phyloP scores from a whole-genome alignment of 495 filamentous ascomycete species.

The Lineolata rhizophorae region DNA sequence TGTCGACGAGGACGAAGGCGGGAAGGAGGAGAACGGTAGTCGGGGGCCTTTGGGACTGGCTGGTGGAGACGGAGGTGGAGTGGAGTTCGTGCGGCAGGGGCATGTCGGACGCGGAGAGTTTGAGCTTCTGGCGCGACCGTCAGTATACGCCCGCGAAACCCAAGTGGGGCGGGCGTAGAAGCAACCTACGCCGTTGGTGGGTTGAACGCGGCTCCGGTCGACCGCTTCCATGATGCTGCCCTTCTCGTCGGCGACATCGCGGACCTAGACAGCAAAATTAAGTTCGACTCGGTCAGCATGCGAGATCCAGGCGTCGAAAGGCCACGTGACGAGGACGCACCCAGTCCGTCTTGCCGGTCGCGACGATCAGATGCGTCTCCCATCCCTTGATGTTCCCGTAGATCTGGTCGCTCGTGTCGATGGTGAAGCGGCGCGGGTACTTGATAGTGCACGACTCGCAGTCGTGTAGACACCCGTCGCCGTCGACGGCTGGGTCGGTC shows the following conservation, averaged over 20 bases:
- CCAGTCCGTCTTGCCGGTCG: slow-evolving; percentile 92
- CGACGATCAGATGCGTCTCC: slow-evolving; percentile 75
- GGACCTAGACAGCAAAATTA: not conserved
- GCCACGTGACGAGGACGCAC: slow-evolving; percentile 23
- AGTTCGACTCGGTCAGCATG: no score
- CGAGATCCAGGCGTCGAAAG: not conserved
- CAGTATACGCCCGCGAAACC: no score
- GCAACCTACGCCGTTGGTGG: no score
- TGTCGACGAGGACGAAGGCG: slow-evolving; percentile 65
- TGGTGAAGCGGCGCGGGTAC: slow-evolving; percentile 51
- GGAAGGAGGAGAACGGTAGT: slow-evolving; percentile 77
- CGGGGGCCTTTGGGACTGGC: no score
- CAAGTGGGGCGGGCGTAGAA: no score
- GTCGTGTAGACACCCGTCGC: slow-evolving; percentile 75
- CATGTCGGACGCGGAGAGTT: slow-evolving; percentile 89
- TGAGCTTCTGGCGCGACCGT: slow-evolving; percentile 56
- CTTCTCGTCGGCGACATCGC: slow-evolving; percentile 37
- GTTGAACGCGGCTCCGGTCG: slow-evolving; percentile 20
- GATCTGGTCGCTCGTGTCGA: slow-evolving; percentile 57
- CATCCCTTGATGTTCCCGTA: slow-evolving; percentile 80
- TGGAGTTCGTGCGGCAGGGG: slow-evolving; percentile 41
- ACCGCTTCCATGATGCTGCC: slow-evolving; percentile 93
- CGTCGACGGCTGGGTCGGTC: slow-evolving; percentile 51
- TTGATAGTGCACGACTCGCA: slow-evolving; percentile 62
- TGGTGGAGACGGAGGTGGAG: slow-evolving; percentile 32